Evolutionary conservation across 2,329 filamentous ascomycete species (phyloP).

Genomic region (Nemania serpens): DNA sequence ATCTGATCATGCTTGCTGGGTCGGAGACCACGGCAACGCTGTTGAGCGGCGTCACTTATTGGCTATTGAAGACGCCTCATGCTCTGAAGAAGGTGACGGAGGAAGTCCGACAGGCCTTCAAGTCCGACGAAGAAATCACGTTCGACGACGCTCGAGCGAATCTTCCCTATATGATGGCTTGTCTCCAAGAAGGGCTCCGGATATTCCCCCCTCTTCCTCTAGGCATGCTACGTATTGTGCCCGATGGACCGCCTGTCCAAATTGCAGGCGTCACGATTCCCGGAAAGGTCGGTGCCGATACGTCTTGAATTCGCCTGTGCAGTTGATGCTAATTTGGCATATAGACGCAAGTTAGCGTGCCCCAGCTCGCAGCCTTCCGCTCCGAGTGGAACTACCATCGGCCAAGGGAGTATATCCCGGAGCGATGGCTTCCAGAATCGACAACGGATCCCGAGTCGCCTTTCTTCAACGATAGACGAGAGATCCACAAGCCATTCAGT

Average conservation of each 20-base stretch:
- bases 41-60: conserved; percentile 35
- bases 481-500: conserved; percentile 35
- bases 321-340: conserved; percentile 12
- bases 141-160: conserved; percentile 42
- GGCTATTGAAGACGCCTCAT: conserved; percentile 41
- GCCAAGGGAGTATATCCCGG: conserved; percentile 33
- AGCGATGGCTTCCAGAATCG: conserved; percentile 36
- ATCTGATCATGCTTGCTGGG: conserved; percentile 39
- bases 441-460: conserved; percentile 31
- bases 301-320: neutral
- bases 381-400: conserved; percentile 35
- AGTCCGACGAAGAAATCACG: conserved; percentile 50
- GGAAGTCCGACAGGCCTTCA: conserved; percentile 54
- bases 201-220: conserved; percentile 36
- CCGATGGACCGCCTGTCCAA: conserved; percentile 29
- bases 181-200: conserved; percentile 35
- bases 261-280: conserved; percentile 34
- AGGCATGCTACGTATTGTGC: conserved; percentile 30
- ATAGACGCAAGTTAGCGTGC: conserved; percentile 34
- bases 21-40: conserved; percentile 42
- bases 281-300: conserved; percentile 28
- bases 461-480: conserved; percentile 35
- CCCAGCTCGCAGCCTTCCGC: conserved; percentile 35
- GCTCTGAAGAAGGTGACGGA: conserved; percentile 33
- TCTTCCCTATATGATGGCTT: conserved; percentile 36